Conservation (phyloP, 1,139 yeast species). For the Saccharomyces uvarum region DNA sequence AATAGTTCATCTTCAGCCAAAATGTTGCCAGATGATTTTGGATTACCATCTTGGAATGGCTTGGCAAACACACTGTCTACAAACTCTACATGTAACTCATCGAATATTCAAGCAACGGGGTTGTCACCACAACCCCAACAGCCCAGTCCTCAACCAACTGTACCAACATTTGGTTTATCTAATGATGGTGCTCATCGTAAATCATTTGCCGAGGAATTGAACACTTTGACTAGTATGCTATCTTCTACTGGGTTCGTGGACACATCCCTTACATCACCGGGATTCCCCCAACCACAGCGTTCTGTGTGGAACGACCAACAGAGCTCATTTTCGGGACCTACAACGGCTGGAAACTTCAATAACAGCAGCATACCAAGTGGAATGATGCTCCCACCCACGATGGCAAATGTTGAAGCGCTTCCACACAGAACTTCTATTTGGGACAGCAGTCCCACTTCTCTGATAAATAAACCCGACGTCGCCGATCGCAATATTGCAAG, state of each 20-base stretch:
- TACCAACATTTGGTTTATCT: constrained; percentile 4
- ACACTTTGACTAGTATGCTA: constrained; percentile 24
- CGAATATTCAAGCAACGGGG: not conserved
- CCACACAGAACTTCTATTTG: constrained; percentile 23
- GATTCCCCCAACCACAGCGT: constrained; percentile 5
- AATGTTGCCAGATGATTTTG: not conserved
- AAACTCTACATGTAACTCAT: not conserved
- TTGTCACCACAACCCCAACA: not conserved
- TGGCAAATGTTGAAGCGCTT: not conserved
- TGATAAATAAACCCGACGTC: not conserved
- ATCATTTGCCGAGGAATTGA: constrained; percentile 24
- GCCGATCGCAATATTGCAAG: not conserved
- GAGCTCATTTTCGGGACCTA: not conserved
- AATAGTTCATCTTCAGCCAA: constrained; percentile 2
- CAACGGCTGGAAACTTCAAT: not conserved
- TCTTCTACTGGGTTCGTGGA: constrained; percentile 22
- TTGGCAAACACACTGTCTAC: not conserved
- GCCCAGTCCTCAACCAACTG: not conserved
- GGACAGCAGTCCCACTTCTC: constrained; percentile 11
- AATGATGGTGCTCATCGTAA: constrained; percentile 5
- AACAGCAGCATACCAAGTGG: not conserved
- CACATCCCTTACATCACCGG: constrained; percentile 5
- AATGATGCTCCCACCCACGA: not conserved
- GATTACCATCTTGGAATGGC: constrained; percentile 4
- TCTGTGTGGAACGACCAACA: constrained; percentile 17